Base-by-base conservation (phyloP, 2,329 filamentous ascomycete genomes). In the Clonostachys solani region DNA sequence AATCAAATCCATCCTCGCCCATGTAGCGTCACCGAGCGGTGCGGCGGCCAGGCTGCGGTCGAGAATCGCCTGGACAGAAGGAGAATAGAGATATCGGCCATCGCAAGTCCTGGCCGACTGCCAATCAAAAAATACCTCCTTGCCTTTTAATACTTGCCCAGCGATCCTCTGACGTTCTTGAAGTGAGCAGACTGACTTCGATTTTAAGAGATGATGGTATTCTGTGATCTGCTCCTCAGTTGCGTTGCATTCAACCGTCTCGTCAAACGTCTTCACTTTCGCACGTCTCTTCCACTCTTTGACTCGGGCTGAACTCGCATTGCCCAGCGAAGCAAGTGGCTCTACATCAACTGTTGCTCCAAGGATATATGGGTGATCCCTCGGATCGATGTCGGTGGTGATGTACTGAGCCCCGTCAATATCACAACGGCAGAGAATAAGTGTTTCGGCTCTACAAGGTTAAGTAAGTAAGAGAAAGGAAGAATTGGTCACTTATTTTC, bases 311-410 rank as follows among this genome's bases (percentile, higher is more conserved):
- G 55, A 51, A 12, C 44, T 45, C 36, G 47, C 42, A 5, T 33
- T 45, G 44, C 47, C 42, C 29, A 33, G 34, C 13, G 44, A 36
- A 37, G 44, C 38, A 5, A 49, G 42, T 15, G 48, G 44, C n/a
- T 47, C 38, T 0, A 68, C 51, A 2, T 52, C 47, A n/a, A 57
- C 55, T 2, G 66, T 70, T 1, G 66, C 65, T 2, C 66, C 67
- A 5, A 66, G 53, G 8, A 70, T 60, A 50, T 67, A 69, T 40
- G 61, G 60, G 42, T 69, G 67, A 42, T 70, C 67, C 6, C 66
- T 54, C 7, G 58, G 50, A 47, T 70, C 67, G 8, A 66, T 56
- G 3, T 53, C 51, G 16, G 60, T 63, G 0, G 65, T 67, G 50
- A 69, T 68, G 49, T 68, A 69, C 46, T 68, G 58, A 2, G 64